These are phyloP conservation scores for Ustilago curta DNA, from an alignment of 1,284 basidiomycete genomes.

Conservation along the genomic window DNA sequence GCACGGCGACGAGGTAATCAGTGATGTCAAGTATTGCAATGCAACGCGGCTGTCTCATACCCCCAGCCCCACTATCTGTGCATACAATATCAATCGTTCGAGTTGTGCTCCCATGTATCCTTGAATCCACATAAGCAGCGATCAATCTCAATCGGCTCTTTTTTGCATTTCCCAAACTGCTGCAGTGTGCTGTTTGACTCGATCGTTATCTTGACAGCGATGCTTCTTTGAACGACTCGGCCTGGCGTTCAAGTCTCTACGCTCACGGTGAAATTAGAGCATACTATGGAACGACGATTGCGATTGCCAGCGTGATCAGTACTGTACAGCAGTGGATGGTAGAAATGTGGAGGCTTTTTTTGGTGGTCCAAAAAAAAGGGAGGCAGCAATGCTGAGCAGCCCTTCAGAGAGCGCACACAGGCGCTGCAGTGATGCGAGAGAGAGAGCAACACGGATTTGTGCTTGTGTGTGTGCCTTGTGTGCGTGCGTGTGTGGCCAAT, in stretches of 20 bases:
- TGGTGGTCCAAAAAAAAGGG: background rate
- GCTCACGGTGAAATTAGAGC: background rate
- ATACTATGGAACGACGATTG: background rate
- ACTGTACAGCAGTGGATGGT: background rate
- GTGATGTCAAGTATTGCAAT: background rate
- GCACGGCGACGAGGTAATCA: conserved; percentile 24
- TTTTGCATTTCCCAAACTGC: background rate
- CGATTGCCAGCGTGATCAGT: conserved; percentile 15
- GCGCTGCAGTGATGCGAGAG: background rate
- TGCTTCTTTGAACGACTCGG: no score
- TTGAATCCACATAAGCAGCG: background rate
- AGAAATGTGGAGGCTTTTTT: conserved; percentile 15
- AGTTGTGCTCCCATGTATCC: conserved; percentile 11
- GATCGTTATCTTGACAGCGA: no score
- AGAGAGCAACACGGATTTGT: background rate
- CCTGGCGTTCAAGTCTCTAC: no score
- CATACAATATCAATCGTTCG: background rate
- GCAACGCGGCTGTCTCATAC: background rate
- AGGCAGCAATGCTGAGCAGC: conserved; percentile 5
- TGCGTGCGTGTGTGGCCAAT: conserved; percentile 13
- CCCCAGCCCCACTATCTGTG: background rate
- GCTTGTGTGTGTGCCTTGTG: background rate
- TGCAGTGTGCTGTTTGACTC: no score
- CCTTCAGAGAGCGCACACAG: no score
- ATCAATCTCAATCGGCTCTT: background rate